A percentile compares a stretch with the other conserved stretches of the same genome.
These are phyloP conservation scores for Cladosporium sp. DNA, from an alignment of 2,329 filamentous ascomycete genomes.

Conservation along the genomic window DNA sequence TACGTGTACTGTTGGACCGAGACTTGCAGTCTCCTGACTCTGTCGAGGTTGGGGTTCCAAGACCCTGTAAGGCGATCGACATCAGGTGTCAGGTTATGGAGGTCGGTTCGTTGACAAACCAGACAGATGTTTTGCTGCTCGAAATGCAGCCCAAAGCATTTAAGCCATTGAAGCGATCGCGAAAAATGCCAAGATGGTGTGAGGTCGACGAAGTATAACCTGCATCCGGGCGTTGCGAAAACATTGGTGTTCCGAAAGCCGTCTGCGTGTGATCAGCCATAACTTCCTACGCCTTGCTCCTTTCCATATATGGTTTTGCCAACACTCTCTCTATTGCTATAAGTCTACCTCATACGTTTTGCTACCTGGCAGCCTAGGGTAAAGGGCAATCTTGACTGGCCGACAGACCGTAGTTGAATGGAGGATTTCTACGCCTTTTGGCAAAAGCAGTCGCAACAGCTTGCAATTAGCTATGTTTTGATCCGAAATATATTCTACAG, in stretches of 20 bases:
- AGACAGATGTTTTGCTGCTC: too few relatives aligned
- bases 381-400: not conserved
- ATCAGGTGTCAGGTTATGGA: too few relatives aligned
- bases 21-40: too few relatives aligned
- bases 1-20: too few relatives aligned
- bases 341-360: not conserved
- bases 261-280: not conserved
- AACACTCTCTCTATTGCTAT: not conserved
- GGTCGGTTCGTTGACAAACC: too few relatives aligned
- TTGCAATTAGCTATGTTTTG: not conserved
- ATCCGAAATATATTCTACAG: not conserved
- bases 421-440: not conserved
- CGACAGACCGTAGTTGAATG: not conserved
- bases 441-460: not conserved
- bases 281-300: not conserved
- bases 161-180: too few relatives aligned
- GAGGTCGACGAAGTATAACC: too few relatives aligned
- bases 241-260: conserved; percentile 9
- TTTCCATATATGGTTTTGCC: not conserved
- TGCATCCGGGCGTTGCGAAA: conserved; percentile 6
- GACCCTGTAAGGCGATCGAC: too few relatives aligned
- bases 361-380: not conserved
- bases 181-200: too few relatives aligned
- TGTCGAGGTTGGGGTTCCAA: too few relatives aligned
- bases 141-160: too few relatives aligned